A percentile compares a stretch with the other conserved stretches of the same genome.
Conservation (phyloP, 192 early-diverging fungal genomes). For the Rhizophagus clarus region DNA sequence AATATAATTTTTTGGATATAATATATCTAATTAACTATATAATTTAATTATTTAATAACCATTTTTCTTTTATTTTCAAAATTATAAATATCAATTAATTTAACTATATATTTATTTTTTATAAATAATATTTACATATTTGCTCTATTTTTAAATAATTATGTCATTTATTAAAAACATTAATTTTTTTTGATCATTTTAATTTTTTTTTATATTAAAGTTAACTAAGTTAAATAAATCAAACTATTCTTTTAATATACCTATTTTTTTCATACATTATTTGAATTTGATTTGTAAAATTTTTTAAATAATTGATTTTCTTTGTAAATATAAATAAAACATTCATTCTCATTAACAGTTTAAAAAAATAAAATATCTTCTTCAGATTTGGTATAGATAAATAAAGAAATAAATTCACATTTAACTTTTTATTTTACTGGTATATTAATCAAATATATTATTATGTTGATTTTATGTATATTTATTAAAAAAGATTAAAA, state of each 20-base stretch:
- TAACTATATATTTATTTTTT: no score
- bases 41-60: not conserved
- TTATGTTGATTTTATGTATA: no score
- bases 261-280: constrained; percentile 8
- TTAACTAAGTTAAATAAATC: not conserved
- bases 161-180: not conserved
- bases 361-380: not conserved
- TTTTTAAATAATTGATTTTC: no score
- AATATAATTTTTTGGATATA: not conserved
- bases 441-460: no score
- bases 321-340: no score
- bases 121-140: not conserved
- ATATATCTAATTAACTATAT: no score
- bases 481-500: not conserved
- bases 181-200: not conserved
- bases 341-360: no score
- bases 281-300: not conserved
- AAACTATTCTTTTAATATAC: not conserved
- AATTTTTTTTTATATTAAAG: not conserved
- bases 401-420: not conserved
- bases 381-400: not conserved
- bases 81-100: not conserved
- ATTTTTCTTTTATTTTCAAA: not conserved
- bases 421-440: no score
- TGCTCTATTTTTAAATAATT: not conserved